Percentiles rank a stretch among this genome's conserved stretches.
These are phyloP conservation scores for Lasiosphaeria ovina DNA, from an alignment of 495 filamentous ascomycete species.

Conservation along the genomic window DNA sequence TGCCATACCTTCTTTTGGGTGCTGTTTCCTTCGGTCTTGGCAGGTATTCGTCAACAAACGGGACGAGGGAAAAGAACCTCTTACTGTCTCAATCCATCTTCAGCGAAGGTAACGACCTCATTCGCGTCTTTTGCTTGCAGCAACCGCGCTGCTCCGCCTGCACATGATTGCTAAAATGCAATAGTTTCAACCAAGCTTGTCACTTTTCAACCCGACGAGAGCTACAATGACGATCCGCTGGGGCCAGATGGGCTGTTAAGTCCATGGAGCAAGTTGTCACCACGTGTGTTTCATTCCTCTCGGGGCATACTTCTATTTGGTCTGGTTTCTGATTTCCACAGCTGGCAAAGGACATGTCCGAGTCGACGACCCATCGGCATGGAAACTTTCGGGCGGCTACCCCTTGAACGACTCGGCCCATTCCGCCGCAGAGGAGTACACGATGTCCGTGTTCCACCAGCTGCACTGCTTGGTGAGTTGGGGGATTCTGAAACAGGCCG, in stretches of 20 bases:
- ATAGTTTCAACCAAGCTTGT: conserved; percentile 8
- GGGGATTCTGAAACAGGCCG: not conserved
- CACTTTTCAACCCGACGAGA: conserved; percentile 10
- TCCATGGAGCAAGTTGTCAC: conserved; percentile 9
- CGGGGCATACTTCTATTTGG: not conserved
- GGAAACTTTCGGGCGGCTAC: conserved; percentile 10
- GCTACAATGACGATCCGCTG: conserved; percentile 15
- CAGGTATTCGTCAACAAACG: no score
- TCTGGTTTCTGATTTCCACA: not conserved
- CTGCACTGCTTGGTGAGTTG: conserved; percentile 21
- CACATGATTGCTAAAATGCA: not conserved
- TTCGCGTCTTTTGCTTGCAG: not conserved
- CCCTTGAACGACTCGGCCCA: conserved; percentile 7
- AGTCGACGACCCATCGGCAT: conserved; percentile 11
- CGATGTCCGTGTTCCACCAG: conserved; percentile 21
- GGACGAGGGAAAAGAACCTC: not conserved
- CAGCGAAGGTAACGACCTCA: not conserved
- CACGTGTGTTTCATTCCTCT: conserved; percentile 2
- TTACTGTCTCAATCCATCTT: conserved; percentile 8
- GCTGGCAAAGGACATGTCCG: conserved; percentile 17
- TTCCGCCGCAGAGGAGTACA: conserved; percentile 15
- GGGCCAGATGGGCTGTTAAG: conserved; percentile 5
- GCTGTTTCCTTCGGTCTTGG: no score
- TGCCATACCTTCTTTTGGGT: no score
- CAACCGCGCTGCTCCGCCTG: not conserved